Conservation (phyloP, 164 flowering plant species). For the Stephania cephalantha region DNA sequence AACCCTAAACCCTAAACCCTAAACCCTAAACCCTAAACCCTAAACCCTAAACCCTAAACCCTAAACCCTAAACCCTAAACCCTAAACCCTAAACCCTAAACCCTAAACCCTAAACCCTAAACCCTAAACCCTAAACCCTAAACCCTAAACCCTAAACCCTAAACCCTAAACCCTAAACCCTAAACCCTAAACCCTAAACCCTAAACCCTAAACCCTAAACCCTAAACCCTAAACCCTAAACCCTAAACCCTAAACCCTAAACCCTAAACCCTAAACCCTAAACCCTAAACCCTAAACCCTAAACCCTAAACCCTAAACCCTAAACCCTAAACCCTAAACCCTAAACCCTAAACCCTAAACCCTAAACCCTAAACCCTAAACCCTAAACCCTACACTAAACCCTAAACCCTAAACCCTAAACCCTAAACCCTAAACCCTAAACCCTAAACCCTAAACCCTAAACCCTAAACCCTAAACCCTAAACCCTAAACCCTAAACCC, state of each 20-base stretch:
- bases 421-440: slow-evolving; percentile 8
- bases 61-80: slow-evolving; percentile 22
- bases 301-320: slow-evolving; percentile 13
- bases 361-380: slow-evolving; percentile 13
- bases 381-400: slow-evolving; percentile 12
- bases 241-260: slow-evolving; percentile 15
- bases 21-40: slow-evolving; percentile 16
- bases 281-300: slow-evolving; percentile 12
- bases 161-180: slow-evolving; percentile 17
- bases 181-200: slow-evolving; percentile 13
- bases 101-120: slow-evolving; percentile 18
- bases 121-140: slow-evolving; percentile 17
- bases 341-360: slow-evolving; percentile 8
- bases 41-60: slow-evolving; percentile 19
- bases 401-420: slow-evolving; percentile 1
- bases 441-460: slow-evolving; percentile 11
- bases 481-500: slow-evolving; percentile 6
- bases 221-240: slow-evolving; percentile 18
- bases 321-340: slow-evolving; percentile 12
- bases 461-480: slow-evolving; percentile 5
- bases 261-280: slow-evolving; percentile 17
- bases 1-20: slow-evolving; percentile 19
- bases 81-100: slow-evolving; percentile 22
- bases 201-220: slow-evolving; percentile 16
- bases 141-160: slow-evolving; percentile 20